phyloP scores from a whole-genome alignment of 805 yeast genomes.

The Danielozyma ontarioensis region DNA sequence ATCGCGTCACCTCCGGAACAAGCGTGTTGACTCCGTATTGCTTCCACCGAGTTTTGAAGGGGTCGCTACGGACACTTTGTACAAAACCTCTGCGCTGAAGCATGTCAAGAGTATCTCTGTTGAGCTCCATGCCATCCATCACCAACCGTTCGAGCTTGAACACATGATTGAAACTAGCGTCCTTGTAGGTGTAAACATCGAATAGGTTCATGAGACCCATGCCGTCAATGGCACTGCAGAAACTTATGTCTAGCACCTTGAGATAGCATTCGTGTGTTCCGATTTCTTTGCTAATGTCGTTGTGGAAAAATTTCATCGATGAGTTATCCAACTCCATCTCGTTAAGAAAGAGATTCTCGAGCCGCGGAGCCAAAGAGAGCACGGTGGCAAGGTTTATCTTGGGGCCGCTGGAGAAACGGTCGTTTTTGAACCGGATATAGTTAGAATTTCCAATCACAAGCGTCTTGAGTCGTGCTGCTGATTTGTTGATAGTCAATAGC shows the following conservation, averaged over 20 bases:
- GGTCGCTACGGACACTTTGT: constrained; percentile 17
- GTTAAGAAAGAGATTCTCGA: constrained; percentile 21
- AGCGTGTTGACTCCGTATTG: constrained; percentile 31
- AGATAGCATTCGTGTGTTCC: constrained; percentile 13
- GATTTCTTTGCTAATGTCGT: constrained; percentile 16
- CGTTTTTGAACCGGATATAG: constrained; percentile 9
- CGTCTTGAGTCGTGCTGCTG: constrained; percentile 1
- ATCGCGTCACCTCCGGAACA: constrained; percentile 6
- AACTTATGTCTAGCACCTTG: constrained; percentile 31
- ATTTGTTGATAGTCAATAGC: constrained; percentile 6
- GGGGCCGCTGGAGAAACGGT: not conserved
- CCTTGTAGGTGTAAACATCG: constrained; percentile 6
- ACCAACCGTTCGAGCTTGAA: constrained; percentile 16
- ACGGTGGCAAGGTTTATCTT: not conserved
- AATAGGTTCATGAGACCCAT: constrained; percentile 33
- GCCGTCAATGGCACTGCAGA: constrained; percentile 29
- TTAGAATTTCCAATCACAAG: constrained; percentile 10
- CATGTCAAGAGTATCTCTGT: constrained; percentile 19
- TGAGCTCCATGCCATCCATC: constrained; percentile 31
- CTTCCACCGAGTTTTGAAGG: constrained; percentile 24
- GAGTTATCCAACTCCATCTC: constrained; percentile 34
- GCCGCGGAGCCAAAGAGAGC: constrained; percentile 8
- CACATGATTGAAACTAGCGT: constrained; percentile 2
- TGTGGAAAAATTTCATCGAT: constrained; percentile 23
- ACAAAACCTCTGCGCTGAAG: constrained; percentile 14